These are phyloP conservation scores for Beauveria sp. DNA, from an alignment of 2,329 filamentous ascomycete species.

Conservation along the genomic window DNA sequence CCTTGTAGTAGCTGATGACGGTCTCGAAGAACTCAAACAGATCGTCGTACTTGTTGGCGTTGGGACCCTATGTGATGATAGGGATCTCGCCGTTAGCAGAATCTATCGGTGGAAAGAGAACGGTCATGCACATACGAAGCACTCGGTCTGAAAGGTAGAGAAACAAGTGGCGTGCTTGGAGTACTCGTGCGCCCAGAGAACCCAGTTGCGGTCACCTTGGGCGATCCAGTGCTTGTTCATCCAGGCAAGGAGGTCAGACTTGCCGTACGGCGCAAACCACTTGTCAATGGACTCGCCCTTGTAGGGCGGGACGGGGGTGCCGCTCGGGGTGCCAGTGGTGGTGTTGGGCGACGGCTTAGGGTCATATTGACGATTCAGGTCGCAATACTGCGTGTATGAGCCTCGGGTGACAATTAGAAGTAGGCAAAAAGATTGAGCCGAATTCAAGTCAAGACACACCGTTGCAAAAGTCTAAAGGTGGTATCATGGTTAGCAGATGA, in stretches of 20 bases:
- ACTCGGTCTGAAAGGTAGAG: slow-evolving; percentile 56
- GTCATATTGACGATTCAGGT: slow-evolving; percentile 57
- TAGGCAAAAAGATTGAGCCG: background rate
- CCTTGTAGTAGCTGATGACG: slow-evolving; percentile 47
- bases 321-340: slow-evolving; percentile 47
- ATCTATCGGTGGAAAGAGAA: background rate
- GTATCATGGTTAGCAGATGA: background rate
- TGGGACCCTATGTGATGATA: slow-evolving; percentile 32
- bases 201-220: slow-evolving; percentile 45
- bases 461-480: slow-evolving; percentile 35
- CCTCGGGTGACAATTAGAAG: slow-evolving; percentile 25
- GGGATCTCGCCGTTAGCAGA: background rate
- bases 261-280: slow-evolving; percentile 51
- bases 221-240: slow-evolving; percentile 61
- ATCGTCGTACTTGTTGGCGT: slow-evolving; percentile 48
- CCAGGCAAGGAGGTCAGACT: slow-evolving; percentile 52
- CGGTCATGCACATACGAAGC: slow-evolving; percentile 36
- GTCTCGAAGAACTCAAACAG: slow-evolving; percentile 58
- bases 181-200: slow-evolving; percentile 62
- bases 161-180: slow-evolving; percentile 62
- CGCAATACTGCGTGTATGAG: slow-evolving; percentile 60
- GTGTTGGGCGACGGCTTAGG: slow-evolving; percentile 55
- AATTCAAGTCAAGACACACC: slow-evolving; percentile 17
- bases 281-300: slow-evolving; percentile 49
- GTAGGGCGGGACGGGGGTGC: slow-evolving; percentile 48